Evolutionary conservation across 306 rosid genomes (phyloP).

Genomic region (Medicago lupulina): DNA sequence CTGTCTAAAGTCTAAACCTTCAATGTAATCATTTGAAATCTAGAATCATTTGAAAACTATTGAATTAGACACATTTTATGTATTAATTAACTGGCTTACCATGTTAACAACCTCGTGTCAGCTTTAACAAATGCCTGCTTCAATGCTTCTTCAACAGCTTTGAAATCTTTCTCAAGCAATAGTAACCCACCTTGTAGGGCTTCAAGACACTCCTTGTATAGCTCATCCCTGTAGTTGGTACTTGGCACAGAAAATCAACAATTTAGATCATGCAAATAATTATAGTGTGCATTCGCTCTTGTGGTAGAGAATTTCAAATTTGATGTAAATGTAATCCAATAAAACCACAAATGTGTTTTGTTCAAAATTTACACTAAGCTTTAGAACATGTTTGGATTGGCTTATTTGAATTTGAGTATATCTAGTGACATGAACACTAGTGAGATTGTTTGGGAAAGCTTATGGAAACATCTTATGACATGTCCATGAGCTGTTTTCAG

Average conservation of each 20-base stretch:
- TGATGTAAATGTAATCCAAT: neutral
- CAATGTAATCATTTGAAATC: constrained; percentile 47
- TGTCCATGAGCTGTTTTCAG: too few species aligned
- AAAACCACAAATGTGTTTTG: neutral
- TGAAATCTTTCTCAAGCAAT: constrained; percentile 64
- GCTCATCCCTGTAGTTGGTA: constrained; percentile 73
- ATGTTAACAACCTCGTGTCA: constrained; percentile 67
- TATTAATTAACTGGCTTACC: constrained; percentile 55
- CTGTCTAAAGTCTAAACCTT: constrained; percentile 73
- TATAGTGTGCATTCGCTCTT: neutral
- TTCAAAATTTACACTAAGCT: neutral
- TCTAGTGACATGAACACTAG: too few species aligned
- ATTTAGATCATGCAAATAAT: constrained; percentile 7
- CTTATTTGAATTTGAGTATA: too few species aligned
- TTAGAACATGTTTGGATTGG: neutral
- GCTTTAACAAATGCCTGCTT: constrained; percentile 71
- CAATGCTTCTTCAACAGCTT: constrained; percentile 66
- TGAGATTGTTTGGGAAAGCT: too few species aligned
- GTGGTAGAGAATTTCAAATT: neutral
- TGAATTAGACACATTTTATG: constrained; percentile 18
- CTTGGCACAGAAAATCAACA: constrained; percentile 40
- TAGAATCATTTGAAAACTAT: constrained; percentile 46
- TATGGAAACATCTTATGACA: too few species aligned
- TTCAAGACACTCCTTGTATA: constrained; percentile 82
- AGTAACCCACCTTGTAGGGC: constrained; percentile 82